Conservation (phyloP, 2,329 filamentous ascomycete species). For the Penicillium sp. region DNA sequence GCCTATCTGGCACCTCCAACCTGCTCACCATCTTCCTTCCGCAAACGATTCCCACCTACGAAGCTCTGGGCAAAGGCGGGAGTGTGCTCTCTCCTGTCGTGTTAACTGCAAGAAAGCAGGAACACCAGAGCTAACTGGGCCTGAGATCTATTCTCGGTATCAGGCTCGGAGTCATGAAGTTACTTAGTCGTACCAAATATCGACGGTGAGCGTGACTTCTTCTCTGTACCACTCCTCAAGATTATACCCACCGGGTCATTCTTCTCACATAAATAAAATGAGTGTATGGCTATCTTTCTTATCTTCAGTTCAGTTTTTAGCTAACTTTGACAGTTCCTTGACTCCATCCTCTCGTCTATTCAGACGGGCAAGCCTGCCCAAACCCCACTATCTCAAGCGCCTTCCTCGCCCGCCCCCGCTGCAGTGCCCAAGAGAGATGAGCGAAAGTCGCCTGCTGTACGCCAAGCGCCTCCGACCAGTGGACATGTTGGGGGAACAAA, state of each 20-base stretch:
- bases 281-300: conserved; percentile 35
- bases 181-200: conserved; percentile 39
- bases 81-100: neutral
- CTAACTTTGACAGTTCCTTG: conserved; percentile 49
- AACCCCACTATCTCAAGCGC: conserved; percentile 28
- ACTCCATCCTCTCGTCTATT: conserved; percentile 54
- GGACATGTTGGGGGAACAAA: conserved; percentile 35
- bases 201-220: conserved; percentile 36
- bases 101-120: conserved; percentile 1
- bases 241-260: neutral
- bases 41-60: neutral
- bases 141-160: conserved; percentile 21
- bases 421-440: conserved; percentile 24
- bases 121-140: conserved; percentile 1
- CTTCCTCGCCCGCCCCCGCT: conserved; percentile 27
- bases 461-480: conserved; percentile 19
- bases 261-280: conserved; percentile 28
- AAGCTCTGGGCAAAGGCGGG: conserved; percentile 2
- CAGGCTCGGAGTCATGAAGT: conserved; percentile 43
- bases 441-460: conserved; percentile 20
- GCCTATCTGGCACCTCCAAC: conserved; percentile 4
- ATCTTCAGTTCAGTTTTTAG: neutral
- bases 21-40: conserved; percentile 6
- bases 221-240: conserved; percentile 15
- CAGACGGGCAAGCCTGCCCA: conserved; percentile 43